phyloP scores from a whole-genome alignment of 2,329 filamentous ascomycete genomes.

The Ceratocystis alfenasii region DNA sequence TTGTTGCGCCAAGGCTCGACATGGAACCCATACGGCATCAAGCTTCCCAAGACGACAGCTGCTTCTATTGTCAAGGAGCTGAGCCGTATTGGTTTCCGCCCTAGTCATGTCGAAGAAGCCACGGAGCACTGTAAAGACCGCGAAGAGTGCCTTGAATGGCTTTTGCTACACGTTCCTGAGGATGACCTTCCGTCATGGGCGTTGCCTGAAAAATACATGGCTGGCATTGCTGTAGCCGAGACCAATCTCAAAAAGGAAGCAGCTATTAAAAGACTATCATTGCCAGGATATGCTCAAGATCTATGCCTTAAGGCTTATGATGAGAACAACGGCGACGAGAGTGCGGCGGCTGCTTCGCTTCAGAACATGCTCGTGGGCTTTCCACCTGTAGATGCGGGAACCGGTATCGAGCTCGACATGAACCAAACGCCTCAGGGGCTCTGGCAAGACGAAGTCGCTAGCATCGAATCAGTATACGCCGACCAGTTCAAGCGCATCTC shows the following conservation, averaged over 20 bases:
- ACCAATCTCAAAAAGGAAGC: constrained; percentile 71
- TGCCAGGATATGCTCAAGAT: constrained; percentile 75
- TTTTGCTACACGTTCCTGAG: constrained; percentile 91
- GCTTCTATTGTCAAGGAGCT: constrained; percentile 59
- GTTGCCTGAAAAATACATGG: constrained; percentile 80
- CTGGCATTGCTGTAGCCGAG: constrained; percentile 75
- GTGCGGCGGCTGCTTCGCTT: constrained; percentile 62
- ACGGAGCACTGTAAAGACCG: constrained; percentile 76
- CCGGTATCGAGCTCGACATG: constrained; percentile 31
- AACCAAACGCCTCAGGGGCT: constrained; percentile 45
- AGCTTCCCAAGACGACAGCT: constrained; percentile 48
- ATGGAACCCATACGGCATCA: constrained; percentile 74
- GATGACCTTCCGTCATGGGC: constrained; percentile 92
- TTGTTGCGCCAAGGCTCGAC: constrained; percentile 64
- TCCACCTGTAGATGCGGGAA: constrained; percentile 21
- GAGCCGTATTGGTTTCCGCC: constrained; percentile 69
- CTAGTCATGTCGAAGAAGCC: constrained; percentile 80
- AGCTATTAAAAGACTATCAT: constrained; percentile 67
- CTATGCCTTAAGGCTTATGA: constrained; percentile 70
- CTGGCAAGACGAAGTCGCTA: constrained; percentile 79
- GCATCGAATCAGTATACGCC: constrained; percentile 75
- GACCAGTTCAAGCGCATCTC: constrained; percentile 54
- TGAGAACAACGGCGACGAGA: constrained; percentile 58
- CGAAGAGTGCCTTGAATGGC: constrained; percentile 89
- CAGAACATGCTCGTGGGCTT: constrained; percentile 41